A percentile compares a stretch with the other conserved stretches of the same genome.
Evolutionary conservation across 176 grass and related monocot genomes (phyloP).

Genomic region (Puccinellia tenuiflora): DNA sequence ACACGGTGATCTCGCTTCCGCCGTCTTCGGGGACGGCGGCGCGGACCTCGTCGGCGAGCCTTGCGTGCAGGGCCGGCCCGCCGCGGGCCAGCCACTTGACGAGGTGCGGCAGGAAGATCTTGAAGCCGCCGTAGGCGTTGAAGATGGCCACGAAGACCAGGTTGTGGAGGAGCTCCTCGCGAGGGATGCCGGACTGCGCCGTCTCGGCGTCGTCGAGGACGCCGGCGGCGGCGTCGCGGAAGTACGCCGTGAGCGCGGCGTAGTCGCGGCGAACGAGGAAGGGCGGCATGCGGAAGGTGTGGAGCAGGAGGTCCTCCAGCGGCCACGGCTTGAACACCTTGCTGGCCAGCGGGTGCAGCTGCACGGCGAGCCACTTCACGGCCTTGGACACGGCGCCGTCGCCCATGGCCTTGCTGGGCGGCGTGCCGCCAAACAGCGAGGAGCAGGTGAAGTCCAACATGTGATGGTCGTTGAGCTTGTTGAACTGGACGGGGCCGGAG

Average conservation of each 20-base stretch:
- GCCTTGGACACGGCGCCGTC: constrained; percentile 21
- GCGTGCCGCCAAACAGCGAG: constrained; percentile 33
- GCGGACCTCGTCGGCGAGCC: constrained; percentile 48
- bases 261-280: constrained; percentile 57
- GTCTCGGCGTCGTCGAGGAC: constrained; percentile 56
- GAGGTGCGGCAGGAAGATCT: constrained; percentile 56
- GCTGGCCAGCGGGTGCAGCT: constrained; percentile 64
- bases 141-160: constrained; percentile 61
- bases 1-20: constrained; percentile 12
- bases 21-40: background rate
- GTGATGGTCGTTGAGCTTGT: constrained; percentile 29
- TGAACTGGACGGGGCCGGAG: constrained; percentile 35
- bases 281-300: constrained; percentile 52
- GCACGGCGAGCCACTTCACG: constrained; percentile 48
- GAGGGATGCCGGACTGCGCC: constrained; percentile 14
- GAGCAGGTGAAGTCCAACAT: constrained; percentile 56
- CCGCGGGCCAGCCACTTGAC: constrained; percentile 52
- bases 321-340: constrained; percentile 35
- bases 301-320: constrained; percentile 60
- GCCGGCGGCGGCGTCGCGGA: constrained; percentile 24
- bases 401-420: constrained; percentile 40
- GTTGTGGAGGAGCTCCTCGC: constrained; percentile 69
- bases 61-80: constrained; percentile 45
- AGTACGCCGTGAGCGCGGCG: constrained; percentile 42
- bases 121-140: constrained; percentile 71